phyloP scores from a whole-genome alignment of 2,329 filamentous ascomycete species.

The Ophiostoma montium region DNA sequence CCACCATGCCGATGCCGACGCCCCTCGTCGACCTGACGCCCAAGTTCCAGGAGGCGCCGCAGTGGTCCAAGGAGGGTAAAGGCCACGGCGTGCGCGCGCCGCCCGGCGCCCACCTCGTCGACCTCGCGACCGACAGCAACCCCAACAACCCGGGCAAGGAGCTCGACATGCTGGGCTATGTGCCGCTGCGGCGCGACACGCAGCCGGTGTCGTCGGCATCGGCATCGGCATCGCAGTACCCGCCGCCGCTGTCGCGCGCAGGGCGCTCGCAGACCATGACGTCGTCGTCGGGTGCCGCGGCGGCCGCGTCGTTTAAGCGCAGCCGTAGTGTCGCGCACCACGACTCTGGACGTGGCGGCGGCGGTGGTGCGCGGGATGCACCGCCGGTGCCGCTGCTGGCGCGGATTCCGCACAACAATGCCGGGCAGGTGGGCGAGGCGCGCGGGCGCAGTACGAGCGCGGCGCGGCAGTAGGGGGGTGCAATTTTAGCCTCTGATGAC shows the following conservation, averaged over 20 bases:
- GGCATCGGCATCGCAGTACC: neutral
- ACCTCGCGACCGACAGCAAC: constrained; percentile 26
- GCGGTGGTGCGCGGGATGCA: neutral
- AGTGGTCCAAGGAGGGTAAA: constrained; percentile 38
- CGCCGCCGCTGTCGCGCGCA: constrained; percentile 1
- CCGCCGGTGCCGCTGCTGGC: constrained; percentile 10
- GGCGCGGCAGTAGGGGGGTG: neutral
- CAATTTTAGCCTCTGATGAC: too few relatives aligned
- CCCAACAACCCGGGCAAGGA: neutral
- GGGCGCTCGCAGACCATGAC: constrained; percentile 12
- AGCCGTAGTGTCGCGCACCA: constrained; percentile 8
- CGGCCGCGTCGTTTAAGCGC: constrained; percentile 1
- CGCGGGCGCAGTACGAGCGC: neutral
- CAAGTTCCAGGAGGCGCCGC: constrained; percentile 47
- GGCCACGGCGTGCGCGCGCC: constrained; percentile 32
- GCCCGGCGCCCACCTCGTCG: constrained; percentile 30
- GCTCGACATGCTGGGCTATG: neutral
- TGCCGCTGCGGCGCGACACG: neutral
- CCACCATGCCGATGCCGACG: constrained; percentile 24
- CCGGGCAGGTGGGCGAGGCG: neutral
- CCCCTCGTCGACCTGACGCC: constrained; percentile 57
- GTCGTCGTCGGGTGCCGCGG: constrained; percentile 9
- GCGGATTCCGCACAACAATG: constrained; percentile 3
- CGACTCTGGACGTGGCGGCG: neutral
- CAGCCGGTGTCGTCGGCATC: neutral